Base-by-base conservation (phyloP, 306 rosid species). In the Urtica urens region DNA sequence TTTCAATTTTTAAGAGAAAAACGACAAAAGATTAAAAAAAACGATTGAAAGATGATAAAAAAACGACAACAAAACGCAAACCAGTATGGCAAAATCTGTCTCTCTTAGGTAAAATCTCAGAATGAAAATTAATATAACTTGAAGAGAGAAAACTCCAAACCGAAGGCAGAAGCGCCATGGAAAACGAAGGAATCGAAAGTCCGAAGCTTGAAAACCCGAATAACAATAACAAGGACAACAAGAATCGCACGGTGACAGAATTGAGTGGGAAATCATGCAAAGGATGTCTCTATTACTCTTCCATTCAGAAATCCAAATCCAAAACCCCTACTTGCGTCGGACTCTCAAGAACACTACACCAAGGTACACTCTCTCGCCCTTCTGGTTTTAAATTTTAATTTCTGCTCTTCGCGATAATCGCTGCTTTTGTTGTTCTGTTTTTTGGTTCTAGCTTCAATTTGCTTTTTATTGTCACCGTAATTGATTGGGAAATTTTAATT, bases 271-370 rank as follows among this genome's bases (percentile, higher is more conserved):
- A 69, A 57, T 75, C 96, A 11, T 87, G 94, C 57, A 82, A 72
- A 66, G 96, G 96, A 42, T 72, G 72, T 53, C 69, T 82, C 20
- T 87, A 72, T 51, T 87, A 76, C 65, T 58, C 96, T 1, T 79
- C 94, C 15, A 23, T 62, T 55, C 84, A 66, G 48, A 87, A 75
- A 66, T 65, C 82, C 59, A 77, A 79, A 68, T 75, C 94, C 31
- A 68, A 68, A 41, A 58, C 68, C 18, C 94, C 94, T 10, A 69
- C 78, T 1, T 82, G 96, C 56, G 51, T 77, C 62, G 96, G 96
- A 38, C 28, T 82, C 44, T 68, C 90, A 45, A 53, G 40, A 60
- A 69, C 82, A 34, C 83, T 77, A 39, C 56, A 63, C 15, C 70
- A 77, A 68, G 96, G 96, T 86, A 21, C n/a, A n/a, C n/a, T n/a